Percentiles rank a stretch among this genome's conserved stretches.
These are phyloP conservation scores for Babesia ovis DNA, from an alignment of 169 alveolate species.

Conservation along the genomic window DNA sequence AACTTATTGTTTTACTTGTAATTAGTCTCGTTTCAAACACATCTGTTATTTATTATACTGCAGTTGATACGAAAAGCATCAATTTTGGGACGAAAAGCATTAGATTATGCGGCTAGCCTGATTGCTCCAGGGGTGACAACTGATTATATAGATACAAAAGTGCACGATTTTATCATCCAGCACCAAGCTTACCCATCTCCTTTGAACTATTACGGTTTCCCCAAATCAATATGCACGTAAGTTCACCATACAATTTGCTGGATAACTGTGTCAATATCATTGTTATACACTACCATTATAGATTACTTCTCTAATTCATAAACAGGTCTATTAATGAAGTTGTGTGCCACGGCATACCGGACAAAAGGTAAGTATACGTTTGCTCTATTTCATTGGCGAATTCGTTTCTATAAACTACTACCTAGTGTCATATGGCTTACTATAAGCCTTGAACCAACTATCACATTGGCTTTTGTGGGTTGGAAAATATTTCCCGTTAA, in stretches of 20 bases:
- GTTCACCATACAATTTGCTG: background rate
- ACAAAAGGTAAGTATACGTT: slow-evolving; percentile 78
- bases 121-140: slow-evolving; percentile 94
- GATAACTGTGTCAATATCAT: background rate
- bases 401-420: no score
- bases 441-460: no score
- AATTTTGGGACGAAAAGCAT: slow-evolving; percentile 89
- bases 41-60: no score
- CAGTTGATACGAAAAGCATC: slow-evolving; percentile 86
- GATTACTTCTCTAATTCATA: background rate
- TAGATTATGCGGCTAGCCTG: slow-evolving; percentile 91
- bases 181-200: slow-evolving; percentile 98
- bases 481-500: no score
- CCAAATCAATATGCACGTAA: slow-evolving; percentile 94
- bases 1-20: background rate
- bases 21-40: background rate
- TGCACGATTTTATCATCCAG: slow-evolving; percentile 90
- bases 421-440: no score
- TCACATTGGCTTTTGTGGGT: no score
- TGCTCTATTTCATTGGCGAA: background rate
- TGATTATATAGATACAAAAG: slow-evolving; percentile 93
- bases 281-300: slow-evolving; percentile 9
- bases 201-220: slow-evolving; percentile 93
- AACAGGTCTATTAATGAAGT: slow-evolving; percentile 93
- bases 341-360: slow-evolving; percentile 99